Percentiles rank a stretch among this genome's conserved stretches.
Evolutionary conservation across 202 grass and related monocot species (phyloP).

Genomic region (Setaria italica): DNA sequence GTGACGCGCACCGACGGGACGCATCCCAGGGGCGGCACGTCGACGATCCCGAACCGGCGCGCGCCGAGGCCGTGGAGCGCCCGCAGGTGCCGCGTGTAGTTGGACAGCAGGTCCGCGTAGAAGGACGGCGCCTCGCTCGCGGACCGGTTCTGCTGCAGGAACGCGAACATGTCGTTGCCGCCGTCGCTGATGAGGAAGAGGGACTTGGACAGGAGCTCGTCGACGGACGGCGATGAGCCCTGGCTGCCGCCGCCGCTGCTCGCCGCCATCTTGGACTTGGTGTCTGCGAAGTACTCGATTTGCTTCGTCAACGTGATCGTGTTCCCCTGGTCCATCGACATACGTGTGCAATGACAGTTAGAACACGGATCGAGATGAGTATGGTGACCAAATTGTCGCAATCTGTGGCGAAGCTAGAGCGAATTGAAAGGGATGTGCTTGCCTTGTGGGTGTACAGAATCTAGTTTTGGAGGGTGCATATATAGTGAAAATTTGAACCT

Average conservation of each 20-base stretch:
- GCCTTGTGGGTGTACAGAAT: too few relatives aligned
- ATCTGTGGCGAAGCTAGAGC: too few relatives aligned
- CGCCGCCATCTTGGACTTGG: constrained; percentile 47
- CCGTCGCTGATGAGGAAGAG: constrained; percentile 68
- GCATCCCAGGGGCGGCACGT: constrained; percentile 68
- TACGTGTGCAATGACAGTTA: neutral
- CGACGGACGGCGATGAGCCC: neutral
- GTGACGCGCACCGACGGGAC: constrained; percentile 44
- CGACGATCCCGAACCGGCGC: constrained; percentile 56
- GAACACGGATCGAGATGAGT: neutral
- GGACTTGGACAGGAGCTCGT: constrained; percentile 53
- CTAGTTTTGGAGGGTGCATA: too few relatives aligned
- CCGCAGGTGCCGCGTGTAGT: constrained; percentile 51
- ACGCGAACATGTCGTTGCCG: constrained; percentile 69
- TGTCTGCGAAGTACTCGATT: constrained; percentile 55
- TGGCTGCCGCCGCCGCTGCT: neutral
- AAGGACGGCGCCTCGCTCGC: constrained; percentile 50
- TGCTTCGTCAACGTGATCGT: constrained; percentile 61
- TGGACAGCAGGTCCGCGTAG: constrained; percentile 51
- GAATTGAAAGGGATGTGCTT: too few relatives aligned
- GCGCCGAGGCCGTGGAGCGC: constrained; percentile 46
- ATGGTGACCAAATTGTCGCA: neutral
- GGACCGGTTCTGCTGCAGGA: constrained; percentile 48
- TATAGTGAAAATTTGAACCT: too few relatives aligned
- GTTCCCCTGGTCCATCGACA: constrained; percentile 26